phyloP scores from a whole-genome alignment of 257 asterid species.

The Forsythia suspensa region DNA sequence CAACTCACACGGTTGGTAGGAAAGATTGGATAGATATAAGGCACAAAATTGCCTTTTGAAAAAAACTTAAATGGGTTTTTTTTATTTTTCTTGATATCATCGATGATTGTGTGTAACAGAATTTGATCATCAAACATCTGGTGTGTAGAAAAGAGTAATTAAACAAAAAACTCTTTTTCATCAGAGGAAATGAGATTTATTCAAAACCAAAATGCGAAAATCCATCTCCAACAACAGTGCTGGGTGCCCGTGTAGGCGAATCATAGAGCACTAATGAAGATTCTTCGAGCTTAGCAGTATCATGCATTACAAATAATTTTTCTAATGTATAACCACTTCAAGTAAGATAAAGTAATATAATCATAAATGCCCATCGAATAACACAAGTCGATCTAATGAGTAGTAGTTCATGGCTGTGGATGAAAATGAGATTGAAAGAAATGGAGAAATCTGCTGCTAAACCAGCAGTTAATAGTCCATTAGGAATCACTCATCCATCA shows the following conservation, averaged over 20 bases:
- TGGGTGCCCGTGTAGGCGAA: slow-evolving; percentile 48
- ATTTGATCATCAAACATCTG: slow-evolving; percentile 33
- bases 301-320: slow-evolving; percentile 22
- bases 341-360: too few species aligned
- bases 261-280: slow-evolving; percentile 48
- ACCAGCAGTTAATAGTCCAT: slow-evolving; percentile 37
- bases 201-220: slow-evolving; percentile 25
- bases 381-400: too few species aligned
- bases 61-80: background rate
- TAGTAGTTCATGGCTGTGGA: too few species aligned
- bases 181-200: slow-evolving; percentile 40
- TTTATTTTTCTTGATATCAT: background rate
- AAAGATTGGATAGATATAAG: too few species aligned
- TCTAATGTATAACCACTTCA: too few species aligned
- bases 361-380: too few species aligned
- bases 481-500: slow-evolving; percentile 27
- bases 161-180: slow-evolving; percentile 40
- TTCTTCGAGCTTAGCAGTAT: slow-evolving; percentile 44
- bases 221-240: slow-evolving; percentile 66
- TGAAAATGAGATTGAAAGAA: slow-evolving; percentile 60
- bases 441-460: slow-evolving; percentile 45
- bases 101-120: slow-evolving; percentile 31
- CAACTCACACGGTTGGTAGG: too few species aligned
- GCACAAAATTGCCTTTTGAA: background rate
- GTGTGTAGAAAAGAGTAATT: slow-evolving; percentile 50